Conservation (phyloP, 768 basidiomycete genomes). For the Gloeostereum incarnatum region DNA sequence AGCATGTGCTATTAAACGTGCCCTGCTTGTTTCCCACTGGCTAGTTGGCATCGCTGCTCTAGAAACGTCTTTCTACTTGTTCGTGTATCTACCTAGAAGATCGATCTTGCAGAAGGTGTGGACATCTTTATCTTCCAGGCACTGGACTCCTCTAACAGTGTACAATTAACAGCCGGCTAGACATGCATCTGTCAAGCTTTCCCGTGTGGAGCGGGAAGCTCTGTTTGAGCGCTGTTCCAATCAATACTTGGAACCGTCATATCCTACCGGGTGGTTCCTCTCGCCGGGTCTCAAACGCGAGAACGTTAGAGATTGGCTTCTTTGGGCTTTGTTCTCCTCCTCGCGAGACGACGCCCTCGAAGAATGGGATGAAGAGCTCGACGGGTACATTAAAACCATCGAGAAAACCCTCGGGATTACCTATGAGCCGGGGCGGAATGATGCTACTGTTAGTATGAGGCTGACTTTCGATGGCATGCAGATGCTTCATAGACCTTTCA, state of each 20-base stretch:
- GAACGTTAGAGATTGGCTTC: slow-evolving; percentile 52
- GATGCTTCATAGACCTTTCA: slow-evolving; percentile 45
- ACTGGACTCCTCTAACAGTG: background rate
- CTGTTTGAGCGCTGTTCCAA: slow-evolving; percentile 41
- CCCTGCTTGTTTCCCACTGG: slow-evolving; percentile 18
- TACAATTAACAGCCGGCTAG: slow-evolving; percentile 18
- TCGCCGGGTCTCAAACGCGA: slow-evolving; percentile 23
- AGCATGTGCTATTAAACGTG: slow-evolving; percentile 14
- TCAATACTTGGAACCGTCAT: slow-evolving; percentile 10
- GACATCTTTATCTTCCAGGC: background rate
- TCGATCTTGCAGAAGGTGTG: slow-evolving; percentile 37
- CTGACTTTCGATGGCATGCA: slow-evolving; percentile 48
- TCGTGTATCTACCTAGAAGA: slow-evolving; percentile 39
- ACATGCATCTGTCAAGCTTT: slow-evolving; percentile 23
- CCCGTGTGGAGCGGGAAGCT: slow-evolving; percentile 29
- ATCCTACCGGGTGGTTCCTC: slow-evolving; percentile 47
- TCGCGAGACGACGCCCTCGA: slow-evolving; percentile 17
- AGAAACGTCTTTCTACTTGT: slow-evolving; percentile 40
- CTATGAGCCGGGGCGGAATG: slow-evolving; percentile 29
- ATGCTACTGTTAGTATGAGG: slow-evolving; percentile 33
- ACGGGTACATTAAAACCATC: slow-evolving; percentile 30
- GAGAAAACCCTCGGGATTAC: slow-evolving; percentile 29
- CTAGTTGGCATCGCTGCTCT: slow-evolving; percentile 22
- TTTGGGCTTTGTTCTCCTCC: slow-evolving; percentile 52
- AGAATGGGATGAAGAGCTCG: slow-evolving; percentile 42